Conservation (phyloP, 768 basidiomycete species). For the Lanmaoa pseudosensibilis region DNA sequence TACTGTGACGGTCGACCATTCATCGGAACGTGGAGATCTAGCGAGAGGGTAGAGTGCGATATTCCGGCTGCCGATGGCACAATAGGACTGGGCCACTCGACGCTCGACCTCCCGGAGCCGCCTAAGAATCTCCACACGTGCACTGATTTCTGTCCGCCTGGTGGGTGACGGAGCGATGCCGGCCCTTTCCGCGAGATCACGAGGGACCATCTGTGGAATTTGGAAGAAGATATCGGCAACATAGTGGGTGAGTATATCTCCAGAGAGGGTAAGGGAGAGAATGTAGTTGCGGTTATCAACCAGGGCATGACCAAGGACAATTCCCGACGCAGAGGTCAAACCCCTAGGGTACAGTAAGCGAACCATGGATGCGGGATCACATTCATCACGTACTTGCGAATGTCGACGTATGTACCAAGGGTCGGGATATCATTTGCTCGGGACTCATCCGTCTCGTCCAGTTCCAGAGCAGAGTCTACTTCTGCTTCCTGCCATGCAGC, state of each 20-base stretch:
- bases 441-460: slow-evolving; percentile 15
- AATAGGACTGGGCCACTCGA: slow-evolving; percentile 43
- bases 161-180: slow-evolving; percentile 35
- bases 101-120: slow-evolving; percentile 55
- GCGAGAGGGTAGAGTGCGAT: slow-evolving; percentile 43
- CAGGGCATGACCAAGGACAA: slow-evolving; percentile 32
- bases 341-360: slow-evolving; percentile 21
- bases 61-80: slow-evolving; percentile 35
- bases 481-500: slow-evolving; percentile 26
- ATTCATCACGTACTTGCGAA: slow-evolving; percentile 43
- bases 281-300: slow-evolving; percentile 30
- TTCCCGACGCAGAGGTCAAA: slow-evolving; percentile 23
- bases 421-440: slow-evolving; percentile 20
- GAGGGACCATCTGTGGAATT: slow-evolving; percentile 55
- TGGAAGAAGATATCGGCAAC: slow-evolving; percentile 58
- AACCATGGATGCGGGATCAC: not conserved
- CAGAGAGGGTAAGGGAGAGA: slow-evolving; percentile 37
- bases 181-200: slow-evolving; percentile 49
- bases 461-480: slow-evolving; percentile 8
- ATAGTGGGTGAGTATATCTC: slow-evolving; percentile 52
- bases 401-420: slow-evolving; percentile 53
- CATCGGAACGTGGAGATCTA: slow-evolving; percentile 43
- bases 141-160: slow-evolving; percentile 43
- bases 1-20: slow-evolving; percentile 59
- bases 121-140: slow-evolving; percentile 65